Evolutionary conservation across 305 asterid species (phyloP), one percentile per base, ranked within the genome.

Genomic region (Fraxinus xanthoxyloides): DNA sequence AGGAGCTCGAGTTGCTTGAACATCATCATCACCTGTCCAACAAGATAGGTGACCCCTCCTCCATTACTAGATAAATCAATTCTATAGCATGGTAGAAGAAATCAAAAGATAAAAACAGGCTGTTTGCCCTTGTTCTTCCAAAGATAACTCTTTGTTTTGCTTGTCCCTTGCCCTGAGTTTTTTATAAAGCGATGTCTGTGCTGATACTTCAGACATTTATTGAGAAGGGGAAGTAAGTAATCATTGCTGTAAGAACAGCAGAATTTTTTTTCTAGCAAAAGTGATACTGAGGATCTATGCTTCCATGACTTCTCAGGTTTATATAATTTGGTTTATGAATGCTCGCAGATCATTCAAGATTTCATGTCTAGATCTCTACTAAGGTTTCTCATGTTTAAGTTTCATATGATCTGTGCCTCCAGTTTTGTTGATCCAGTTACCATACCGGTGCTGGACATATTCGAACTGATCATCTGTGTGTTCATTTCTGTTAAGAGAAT

Each of bases 1-100:
- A 88, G 86, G 99, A 93, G 78, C 75, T 93, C 0, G 94, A 89
- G 67, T 79, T 93, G 81, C 72, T 86, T 7, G 93, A 90, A 82
- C 82, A 35, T 72, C 84, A 81, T 0, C 91, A 84, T 4, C 89
- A 28, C 35, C 38, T 7, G 74, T 67, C 36, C 36, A 67, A 67
- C 74, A 28, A 67, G 38, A 13, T 26, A 0, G 36, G 36, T 13
- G 38, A 67, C 10, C 38, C 38, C 36, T 67, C 74, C 4, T 28
- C 88, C 32, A 76, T 91, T 43, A 87, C 90, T 13, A 91, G 93
- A 38, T 90, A 86, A 89, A 74, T 17, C 26, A 26, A 73, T 79
- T 79, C 82, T 77, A 74, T 69, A 51, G 76, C 8, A 26, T 4
- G 7, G 21, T 67, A 24, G 74, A 28, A 67, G 74, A 67, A 67